These are phyloP conservation scores for Candida fluviatilis DNA, from an alignment of 805 yeast genomes.

Conservation along the genomic window DNA sequence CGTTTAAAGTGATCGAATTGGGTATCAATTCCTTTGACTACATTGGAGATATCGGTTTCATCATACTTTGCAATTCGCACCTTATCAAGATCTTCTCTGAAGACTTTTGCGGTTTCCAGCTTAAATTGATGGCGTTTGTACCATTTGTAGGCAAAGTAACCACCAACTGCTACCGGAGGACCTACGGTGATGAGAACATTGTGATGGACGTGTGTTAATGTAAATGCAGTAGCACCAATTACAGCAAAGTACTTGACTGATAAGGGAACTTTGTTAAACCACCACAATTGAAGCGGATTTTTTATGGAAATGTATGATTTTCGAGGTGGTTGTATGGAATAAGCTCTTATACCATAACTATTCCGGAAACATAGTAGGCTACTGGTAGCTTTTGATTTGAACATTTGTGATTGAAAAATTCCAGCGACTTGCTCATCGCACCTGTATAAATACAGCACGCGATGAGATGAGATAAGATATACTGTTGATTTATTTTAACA, in stretches of 20 bases:
- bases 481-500: neutral
- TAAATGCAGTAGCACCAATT: conserved; percentile 20
- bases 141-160: conserved; percentile 18
- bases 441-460: no score
- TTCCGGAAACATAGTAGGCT: neutral
- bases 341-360: conserved; percentile 2
- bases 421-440: neutral
- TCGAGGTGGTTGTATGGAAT: conserved; percentile 23
- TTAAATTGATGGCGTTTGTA: conserved; percentile 10
- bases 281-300: conserved; percentile 19
- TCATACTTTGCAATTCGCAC: conserved; percentile 27
- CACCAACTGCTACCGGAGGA: conserved; percentile 32
- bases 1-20: conserved; percentile 31
- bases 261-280: conserved; percentile 24
- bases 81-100: conserved; percentile 5
- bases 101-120: conserved; percentile 13
- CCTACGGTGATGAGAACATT: conserved; percentile 29
- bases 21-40: conserved; percentile 31
- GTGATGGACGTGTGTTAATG: conserved; percentile 33
- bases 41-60: conserved; percentile 26
- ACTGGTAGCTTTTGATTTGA: neutral
- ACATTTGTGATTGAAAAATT: neutral
- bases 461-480: no score
- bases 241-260: conserved; percentile 25
- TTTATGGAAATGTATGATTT: conserved; percentile 25